Conservation (phyloP, 2,329 filamentous ascomycete genomes). For the Tympanopsis confertula region DNA sequence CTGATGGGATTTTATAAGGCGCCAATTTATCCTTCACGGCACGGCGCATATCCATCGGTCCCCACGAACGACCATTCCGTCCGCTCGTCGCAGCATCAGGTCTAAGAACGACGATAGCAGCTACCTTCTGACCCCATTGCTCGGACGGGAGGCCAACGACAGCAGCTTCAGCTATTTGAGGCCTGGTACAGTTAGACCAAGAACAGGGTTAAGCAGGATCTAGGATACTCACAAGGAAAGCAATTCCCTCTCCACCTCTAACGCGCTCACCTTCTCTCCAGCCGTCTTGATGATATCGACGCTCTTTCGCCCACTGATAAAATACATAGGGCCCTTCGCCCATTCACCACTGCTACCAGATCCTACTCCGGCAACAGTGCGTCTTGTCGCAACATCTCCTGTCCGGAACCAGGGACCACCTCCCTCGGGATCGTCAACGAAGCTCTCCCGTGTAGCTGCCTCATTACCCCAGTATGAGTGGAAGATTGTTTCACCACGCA, state of each 20-base stretch:
- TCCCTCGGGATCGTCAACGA: constrained; percentile 57
- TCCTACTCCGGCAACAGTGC: constrained; percentile 32
- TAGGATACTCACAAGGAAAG: constrained; percentile 45
- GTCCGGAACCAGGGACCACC: constrained; percentile 81
- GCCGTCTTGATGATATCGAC: constrained; percentile 98
- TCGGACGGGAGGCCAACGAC: constrained; percentile 79
- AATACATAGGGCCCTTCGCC: constrained; percentile 64
- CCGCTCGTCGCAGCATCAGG: constrained; percentile 24
- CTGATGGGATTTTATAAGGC: constrained; percentile 85
- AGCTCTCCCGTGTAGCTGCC: constrained; percentile 69
- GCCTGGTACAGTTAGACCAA: constrained; percentile 12
- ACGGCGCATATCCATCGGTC: constrained; percentile 73
- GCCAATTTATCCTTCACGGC: constrained; percentile 68
- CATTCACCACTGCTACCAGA: constrained; percentile 34
- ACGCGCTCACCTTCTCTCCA: constrained; percentile 78
- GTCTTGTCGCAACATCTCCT: constrained; percentile 72
- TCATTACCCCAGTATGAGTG: constrained; percentile 84
- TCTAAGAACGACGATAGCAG: constrained; percentile 71
- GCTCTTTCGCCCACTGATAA: constrained; percentile 77
- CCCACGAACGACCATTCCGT: constrained; percentile 50
- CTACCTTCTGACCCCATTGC: constrained; percentile 92
- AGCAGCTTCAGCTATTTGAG: constrained; percentile 68
- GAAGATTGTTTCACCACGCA: constrained; percentile 84
- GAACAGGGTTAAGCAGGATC: not conserved
- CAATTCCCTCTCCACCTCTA: constrained; percentile 90